phyloP scores from a whole-genome alignment of 2,329 filamentous ascomycete genomes.

The Thielaviopsis euricoi region DNA sequence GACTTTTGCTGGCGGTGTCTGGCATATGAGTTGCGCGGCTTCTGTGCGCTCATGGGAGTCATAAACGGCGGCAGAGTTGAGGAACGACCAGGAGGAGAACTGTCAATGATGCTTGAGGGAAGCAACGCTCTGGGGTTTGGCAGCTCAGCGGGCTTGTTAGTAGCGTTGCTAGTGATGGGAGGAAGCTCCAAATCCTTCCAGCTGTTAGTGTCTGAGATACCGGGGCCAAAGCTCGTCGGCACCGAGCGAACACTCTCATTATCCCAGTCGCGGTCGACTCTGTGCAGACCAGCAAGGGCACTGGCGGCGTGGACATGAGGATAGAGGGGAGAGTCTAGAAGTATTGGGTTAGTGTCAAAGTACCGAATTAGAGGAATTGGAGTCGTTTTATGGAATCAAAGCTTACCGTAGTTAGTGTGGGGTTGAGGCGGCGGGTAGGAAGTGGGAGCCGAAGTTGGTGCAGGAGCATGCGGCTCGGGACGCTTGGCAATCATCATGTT shows the following conservation, averaged over 20 bases:
- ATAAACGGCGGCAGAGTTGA: constrained; percentile 77
- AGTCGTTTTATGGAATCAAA: constrained; percentile 14
- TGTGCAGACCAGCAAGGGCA: constrained; percentile 4
- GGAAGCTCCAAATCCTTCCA: constrained; percentile 6
- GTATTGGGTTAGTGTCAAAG: neutral
- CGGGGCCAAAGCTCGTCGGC: constrained; percentile 2
- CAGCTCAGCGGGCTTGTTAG: constrained; percentile 47
- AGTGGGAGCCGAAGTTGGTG: constrained; percentile 16
- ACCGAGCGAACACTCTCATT: constrained; percentile 3
- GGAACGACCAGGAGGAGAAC: constrained; percentile 72
- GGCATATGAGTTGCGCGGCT: constrained; percentile 72
- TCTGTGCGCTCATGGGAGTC: constrained; percentile 49
- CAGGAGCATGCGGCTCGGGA: constrained; percentile 19
- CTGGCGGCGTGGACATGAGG: constrained; percentile 6
- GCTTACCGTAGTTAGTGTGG: constrained; percentile 14
- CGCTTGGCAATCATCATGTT: constrained; percentile 82
- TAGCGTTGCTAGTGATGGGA: constrained; percentile 2
- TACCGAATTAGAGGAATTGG: too few species aligned
- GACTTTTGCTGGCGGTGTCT: constrained; percentile 64
- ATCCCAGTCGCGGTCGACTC: constrained; percentile 6
- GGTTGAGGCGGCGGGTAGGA: neutral
- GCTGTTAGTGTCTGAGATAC: neutral
- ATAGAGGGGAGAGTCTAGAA: neutral
- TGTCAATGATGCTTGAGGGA: constrained; percentile 57
- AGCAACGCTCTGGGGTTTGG: constrained; percentile 22